Evolutionary conservation across 164 flowering plant species (phyloP).

Genomic region (Cinnamomum chago): DNA sequence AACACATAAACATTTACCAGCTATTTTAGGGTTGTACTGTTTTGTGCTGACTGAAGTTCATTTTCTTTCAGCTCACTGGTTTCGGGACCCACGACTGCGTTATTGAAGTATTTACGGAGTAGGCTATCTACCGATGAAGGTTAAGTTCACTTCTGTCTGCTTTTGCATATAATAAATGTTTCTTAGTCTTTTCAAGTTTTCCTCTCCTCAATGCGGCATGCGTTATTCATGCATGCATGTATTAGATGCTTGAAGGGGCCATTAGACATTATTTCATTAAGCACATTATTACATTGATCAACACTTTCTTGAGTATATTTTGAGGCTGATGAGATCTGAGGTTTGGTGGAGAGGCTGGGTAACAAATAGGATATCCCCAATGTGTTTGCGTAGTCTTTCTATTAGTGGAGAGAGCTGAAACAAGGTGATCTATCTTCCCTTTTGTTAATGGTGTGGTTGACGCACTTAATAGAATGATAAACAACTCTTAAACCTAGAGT

Average conservation of each 20-base stretch:
- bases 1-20: slow-evolving; percentile 2
- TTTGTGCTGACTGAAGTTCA: slow-evolving; percentile 16
- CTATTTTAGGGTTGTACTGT: not conserved
- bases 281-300: too few species aligned
- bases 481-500: too few species aligned
- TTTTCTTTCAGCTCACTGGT: slow-evolving; percentile 65
- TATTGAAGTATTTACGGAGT: slow-evolving; percentile 76
- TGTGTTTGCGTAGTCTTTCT: too few species aligned
- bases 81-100: slow-evolving; percentile 75
- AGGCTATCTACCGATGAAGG: slow-evolving; percentile 67
- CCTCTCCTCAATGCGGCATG: not conserved
- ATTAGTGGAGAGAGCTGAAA: too few species aligned
- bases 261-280: too few species aligned
- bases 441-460: too few species aligned
- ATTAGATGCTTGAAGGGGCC: too few species aligned
- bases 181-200: not conserved
- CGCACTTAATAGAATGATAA: too few species aligned
- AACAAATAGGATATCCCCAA: too few species aligned
- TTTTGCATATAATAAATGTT: not conserved
- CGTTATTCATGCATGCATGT: not conserved
- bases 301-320: not conserved
- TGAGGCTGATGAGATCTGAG: not conserved
- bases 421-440: too few species aligned
- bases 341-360: too few species aligned
- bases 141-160: slow-evolving; percentile 19